These are phyloP conservation scores for Trichoderma sp. DNA, from an alignment of 2,329 filamentous ascomycete genomes.

Conservation along the genomic window DNA sequence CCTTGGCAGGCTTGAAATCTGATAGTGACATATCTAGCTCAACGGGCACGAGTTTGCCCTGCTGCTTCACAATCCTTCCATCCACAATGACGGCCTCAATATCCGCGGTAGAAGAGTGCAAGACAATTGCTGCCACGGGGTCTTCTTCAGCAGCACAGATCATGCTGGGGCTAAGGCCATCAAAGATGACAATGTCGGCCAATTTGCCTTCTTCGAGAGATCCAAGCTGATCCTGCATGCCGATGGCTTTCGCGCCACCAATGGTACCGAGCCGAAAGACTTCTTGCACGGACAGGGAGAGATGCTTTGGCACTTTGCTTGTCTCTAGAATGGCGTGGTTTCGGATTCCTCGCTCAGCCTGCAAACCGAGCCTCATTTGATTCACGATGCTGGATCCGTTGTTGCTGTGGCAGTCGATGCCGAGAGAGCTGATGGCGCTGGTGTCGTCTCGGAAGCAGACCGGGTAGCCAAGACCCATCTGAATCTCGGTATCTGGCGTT, in stretches of 20 bases:
- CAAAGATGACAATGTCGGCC: constrained; percentile 53
- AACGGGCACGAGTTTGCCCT: constrained; percentile 37
- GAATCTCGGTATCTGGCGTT: constrained; percentile 53
- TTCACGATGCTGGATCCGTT: constrained; percentile 27
- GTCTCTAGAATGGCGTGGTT: neutral
- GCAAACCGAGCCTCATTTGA: constrained; percentile 27
- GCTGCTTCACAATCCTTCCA: constrained; percentile 49
- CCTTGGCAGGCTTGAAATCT: constrained; percentile 1
- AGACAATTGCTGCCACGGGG: constrained; percentile 54
- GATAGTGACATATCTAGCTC: constrained; percentile 8
- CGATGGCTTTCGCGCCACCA: constrained; percentile 46
- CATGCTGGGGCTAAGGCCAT: constrained; percentile 34
- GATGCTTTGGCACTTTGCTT: neutral
- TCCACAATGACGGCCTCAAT: constrained; percentile 52
- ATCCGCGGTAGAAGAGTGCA: constrained; percentile 54
- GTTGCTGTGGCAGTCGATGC: constrained; percentile 30
- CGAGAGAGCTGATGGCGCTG: constrained; percentile 25
- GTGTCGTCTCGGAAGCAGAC: constrained; percentile 29
- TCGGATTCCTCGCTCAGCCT: constrained; percentile 29
- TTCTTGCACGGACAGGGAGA: constrained; percentile 36
- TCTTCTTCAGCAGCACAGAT: constrained; percentile 37
- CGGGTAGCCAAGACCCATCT: constrained; percentile 45
- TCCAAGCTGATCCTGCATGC: constrained; percentile 46
- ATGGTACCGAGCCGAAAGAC: constrained; percentile 54
- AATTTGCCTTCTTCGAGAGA: constrained; percentile 48